These are phyloP conservation scores for Teunomyces cretensis DNA, from an alignment of 805 yeast genomes.

Conservation along the genomic window DNA sequence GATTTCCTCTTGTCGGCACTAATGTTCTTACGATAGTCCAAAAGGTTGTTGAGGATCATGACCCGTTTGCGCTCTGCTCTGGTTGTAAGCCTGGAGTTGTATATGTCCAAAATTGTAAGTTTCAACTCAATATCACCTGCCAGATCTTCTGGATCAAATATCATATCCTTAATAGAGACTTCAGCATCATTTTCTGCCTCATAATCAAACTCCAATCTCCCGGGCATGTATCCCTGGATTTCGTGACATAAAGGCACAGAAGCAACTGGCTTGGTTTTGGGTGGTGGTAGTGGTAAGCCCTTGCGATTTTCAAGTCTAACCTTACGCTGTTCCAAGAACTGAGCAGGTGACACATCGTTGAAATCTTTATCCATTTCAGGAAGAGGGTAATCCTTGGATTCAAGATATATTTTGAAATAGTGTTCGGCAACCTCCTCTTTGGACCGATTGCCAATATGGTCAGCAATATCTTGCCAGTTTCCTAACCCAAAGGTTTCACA, in stretches of 20 bases:
- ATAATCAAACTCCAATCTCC: slow-evolving; percentile 92
- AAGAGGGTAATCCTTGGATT: slow-evolving; percentile 75
- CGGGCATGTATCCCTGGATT: slow-evolving; percentile 98
- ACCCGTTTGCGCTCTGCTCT: slow-evolving; percentile 92
- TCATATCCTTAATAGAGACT: slow-evolving; percentile 89
- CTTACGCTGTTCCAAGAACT: slow-evolving; percentile 67
- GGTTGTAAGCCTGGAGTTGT: slow-evolving; percentile 82
- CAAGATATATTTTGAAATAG: slow-evolving; percentile 68
- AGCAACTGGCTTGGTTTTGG: slow-evolving; percentile 84
- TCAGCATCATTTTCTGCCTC: slow-evolving; percentile 98
- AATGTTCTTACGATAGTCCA: slow-evolving; percentile 82
- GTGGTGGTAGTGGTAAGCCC: slow-evolving; percentile 72
- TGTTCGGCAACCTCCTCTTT: slow-evolving; percentile 91
- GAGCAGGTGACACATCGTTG: slow-evolving; percentile 56
- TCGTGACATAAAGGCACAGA: slow-evolving; percentile 97
- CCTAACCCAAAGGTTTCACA: slow-evolving; percentile 91
- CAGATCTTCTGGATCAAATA: slow-evolving; percentile 90
- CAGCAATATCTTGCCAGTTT: slow-evolving; percentile 97
- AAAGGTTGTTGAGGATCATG: slow-evolving; percentile 68
- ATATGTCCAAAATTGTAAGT: slow-evolving; percentile 81
- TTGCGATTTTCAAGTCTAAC: slow-evolving; percentile 69
- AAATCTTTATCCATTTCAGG: slow-evolving; percentile 82
- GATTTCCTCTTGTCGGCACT: slow-evolving; percentile 80
- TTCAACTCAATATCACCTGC: slow-evolving; percentile 87
- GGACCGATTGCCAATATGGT: slow-evolving; percentile 88